Conservation (phyloP, 306 rosid species). For the Cyamopsis tetragonoloba region DNA sequence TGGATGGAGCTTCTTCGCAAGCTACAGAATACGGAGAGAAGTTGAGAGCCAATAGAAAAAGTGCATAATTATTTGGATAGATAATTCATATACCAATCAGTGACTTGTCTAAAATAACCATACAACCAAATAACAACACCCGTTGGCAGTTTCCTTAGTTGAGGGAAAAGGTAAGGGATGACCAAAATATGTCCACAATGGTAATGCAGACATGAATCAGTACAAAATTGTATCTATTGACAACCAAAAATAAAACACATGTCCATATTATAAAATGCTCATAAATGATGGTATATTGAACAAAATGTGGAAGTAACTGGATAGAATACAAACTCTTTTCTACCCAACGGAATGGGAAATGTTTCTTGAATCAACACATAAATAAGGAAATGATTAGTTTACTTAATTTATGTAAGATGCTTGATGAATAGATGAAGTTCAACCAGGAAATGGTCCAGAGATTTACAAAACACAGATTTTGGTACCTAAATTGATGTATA, state of each 20-base stretch:
- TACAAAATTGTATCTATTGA: background rate
- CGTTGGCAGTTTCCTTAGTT: too few species aligned
- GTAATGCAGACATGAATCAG: background rate
- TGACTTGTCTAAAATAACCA: too few species aligned
- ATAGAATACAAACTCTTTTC: background rate
- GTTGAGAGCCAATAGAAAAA: background rate
- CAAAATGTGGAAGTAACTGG: background rate
- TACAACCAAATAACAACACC: too few species aligned
- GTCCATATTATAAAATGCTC: background rate
- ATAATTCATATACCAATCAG: background rate
- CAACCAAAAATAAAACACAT: background rate
- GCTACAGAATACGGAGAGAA: conserved; percentile 46
- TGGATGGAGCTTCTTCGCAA: conserved; percentile 95
- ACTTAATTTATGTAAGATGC: background rate
- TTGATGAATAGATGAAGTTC: background rate
- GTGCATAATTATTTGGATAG: background rate
- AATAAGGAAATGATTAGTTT: background rate
- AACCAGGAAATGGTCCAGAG: conserved; percentile 3
- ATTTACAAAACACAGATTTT: background rate
- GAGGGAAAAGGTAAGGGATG: background rate
- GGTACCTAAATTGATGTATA: background rate
- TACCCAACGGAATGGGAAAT: background rate
- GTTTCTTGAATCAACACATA: background rate
- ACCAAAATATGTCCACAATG: background rate
- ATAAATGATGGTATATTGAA: background rate